These are phyloP conservation scores for Phaeodactylum tricornutum DNA, from an alignment of 108 stramenopile genomes.

Conservation along the genomic window DNA sequence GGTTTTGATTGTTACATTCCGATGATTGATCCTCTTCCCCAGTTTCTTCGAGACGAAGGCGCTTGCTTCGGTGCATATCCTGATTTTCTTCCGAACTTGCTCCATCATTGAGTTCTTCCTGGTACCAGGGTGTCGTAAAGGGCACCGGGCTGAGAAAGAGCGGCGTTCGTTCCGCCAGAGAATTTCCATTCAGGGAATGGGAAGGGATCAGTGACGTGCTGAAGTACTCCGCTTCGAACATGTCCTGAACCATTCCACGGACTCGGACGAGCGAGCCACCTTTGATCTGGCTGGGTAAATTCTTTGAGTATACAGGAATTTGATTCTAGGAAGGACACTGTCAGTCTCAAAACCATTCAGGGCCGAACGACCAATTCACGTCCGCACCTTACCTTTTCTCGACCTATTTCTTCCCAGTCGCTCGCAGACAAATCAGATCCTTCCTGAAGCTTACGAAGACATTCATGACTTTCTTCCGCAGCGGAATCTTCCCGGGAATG, in stretches of 20 bases:
- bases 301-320: too few relatives aligned
- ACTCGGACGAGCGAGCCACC: constrained; percentile 6
- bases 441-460: too few relatives aligned
- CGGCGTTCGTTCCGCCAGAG: constrained; percentile 27
- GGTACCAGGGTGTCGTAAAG: constrained; percentile 19
- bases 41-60: neutral
- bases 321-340: too few relatives aligned
- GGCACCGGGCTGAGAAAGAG: constrained; percentile 33
- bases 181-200: neutral
- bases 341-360: too few relatives aligned
- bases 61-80: neutral
- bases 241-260: constrained; percentile 40
- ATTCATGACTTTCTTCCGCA: neutral
- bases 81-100: neutral
- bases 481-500: neutral
- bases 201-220: too few relatives aligned
- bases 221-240: constrained; percentile 50
- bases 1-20: neutral
- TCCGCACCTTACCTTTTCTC: too few relatives aligned
- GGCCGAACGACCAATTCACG: too few relatives aligned
- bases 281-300: too few relatives aligned
- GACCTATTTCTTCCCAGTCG: too few relatives aligned
- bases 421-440: too few relatives aligned
- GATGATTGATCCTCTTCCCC: neutral
- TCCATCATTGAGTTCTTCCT: constrained; percentile 2